Conservation (phyloP, 2,329 filamentous ascomycete genomes). For the Gaeumannomyces tritici region DNA sequence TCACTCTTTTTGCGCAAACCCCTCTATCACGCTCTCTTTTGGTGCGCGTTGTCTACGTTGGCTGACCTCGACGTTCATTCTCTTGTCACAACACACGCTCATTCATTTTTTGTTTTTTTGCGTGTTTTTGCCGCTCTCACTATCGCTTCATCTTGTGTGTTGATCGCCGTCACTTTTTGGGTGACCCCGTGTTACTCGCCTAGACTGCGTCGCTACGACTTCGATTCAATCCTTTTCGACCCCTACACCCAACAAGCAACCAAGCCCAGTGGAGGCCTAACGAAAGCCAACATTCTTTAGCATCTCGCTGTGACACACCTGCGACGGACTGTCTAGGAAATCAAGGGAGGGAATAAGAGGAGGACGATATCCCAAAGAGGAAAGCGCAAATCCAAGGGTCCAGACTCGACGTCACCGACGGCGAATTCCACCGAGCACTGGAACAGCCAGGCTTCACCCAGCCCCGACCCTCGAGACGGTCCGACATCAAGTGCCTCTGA, state of each 20-base stretch:
- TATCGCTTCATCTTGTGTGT: slow-evolving; percentile 3
- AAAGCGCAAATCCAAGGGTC: too few relatives aligned
- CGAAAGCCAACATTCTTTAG: too few relatives aligned
- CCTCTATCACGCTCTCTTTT: neutral
- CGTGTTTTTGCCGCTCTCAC: neutral
- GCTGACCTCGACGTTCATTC: slow-evolving; percentile 1
- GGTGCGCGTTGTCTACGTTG: neutral
- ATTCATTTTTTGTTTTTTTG: neutral
- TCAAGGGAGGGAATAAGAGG: too few relatives aligned
- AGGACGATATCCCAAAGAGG: too few relatives aligned
- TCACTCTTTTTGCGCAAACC: neutral
- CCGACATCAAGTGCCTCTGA: neutral
- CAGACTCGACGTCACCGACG: neutral
- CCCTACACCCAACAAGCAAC: neutral
- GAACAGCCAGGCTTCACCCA: neutral
- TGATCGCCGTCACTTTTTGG: slow-evolving; percentile 6
- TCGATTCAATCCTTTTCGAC: neutral
- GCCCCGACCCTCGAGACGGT: neutral
- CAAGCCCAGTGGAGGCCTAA: neutral
- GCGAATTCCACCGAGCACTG: neutral
- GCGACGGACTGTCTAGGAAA: too few relatives aligned
- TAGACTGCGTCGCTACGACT: neutral
- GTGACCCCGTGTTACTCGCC: neutral
- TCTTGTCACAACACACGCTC: neutral
- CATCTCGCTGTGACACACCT: too few relatives aligned